phyloP scores from a whole-genome alignment of 805 yeast genomes.

The Yamadazyma sp. region DNA sequence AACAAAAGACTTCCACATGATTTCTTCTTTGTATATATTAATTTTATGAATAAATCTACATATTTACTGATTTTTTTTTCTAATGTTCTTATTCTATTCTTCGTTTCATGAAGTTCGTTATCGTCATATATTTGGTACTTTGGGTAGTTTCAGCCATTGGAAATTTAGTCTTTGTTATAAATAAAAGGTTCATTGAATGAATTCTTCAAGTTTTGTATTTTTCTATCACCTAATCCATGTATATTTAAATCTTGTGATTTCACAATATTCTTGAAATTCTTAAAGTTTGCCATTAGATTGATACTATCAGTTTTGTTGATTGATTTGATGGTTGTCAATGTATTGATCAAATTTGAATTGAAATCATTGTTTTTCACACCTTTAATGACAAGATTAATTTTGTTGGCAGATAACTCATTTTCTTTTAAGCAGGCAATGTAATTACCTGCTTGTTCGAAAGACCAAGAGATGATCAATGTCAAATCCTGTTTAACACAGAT shows the following conservation, averaged over 20 bases:
- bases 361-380: slow-evolving; percentile 44
- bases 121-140: too few relatives aligned
- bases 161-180: slow-evolving; percentile 26
- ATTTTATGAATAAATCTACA: too few relatives aligned
- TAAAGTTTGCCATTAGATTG: slow-evolving; percentile 48
- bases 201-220: slow-evolving; percentile 35
- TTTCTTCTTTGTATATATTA: too few relatives aligned
- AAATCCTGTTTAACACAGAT: slow-evolving; percentile 49
- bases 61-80: too few relatives aligned
- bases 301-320: slow-evolving; percentile 55
- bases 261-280: slow-evolving; percentile 41
- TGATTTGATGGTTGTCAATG: slow-evolving; percentile 44
- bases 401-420: slow-evolving; percentile 31
- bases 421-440: slow-evolving; percentile 38
- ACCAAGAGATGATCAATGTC: slow-evolving; percentile 50
- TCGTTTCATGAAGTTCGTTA: too few relatives aligned
- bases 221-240: slow-evolving; percentile 50
- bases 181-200: slow-evolving; percentile 51
- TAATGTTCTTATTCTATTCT: too few relatives aligned
- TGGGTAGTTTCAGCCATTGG: too few relatives aligned
- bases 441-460: slow-evolving; percentile 48
- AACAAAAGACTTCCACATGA: slow-evolving; percentile 2
- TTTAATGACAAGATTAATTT: slow-evolving; percentile 29
- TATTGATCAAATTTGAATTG: slow-evolving; percentile 42
- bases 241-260: slow-evolving; percentile 26